Evolutionary conservation across 805 yeast genomes (phyloP).

Genomic region (Yamadazyma takamatsuzukensis): DNA sequence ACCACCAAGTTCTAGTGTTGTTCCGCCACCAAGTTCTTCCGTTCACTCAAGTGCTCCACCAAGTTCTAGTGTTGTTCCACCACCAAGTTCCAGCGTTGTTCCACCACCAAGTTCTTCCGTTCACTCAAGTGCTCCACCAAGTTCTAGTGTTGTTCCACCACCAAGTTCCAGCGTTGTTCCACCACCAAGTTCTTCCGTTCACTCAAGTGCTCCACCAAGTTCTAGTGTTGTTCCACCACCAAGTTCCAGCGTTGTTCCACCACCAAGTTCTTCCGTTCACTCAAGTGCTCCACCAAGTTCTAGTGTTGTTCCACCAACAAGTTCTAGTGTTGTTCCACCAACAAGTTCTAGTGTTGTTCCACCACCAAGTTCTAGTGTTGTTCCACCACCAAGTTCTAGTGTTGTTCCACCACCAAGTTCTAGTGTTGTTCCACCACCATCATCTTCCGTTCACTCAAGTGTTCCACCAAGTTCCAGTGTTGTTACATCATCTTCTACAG

Average conservation of each 20-base stretch:
- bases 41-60: not conserved
- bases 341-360: not conserved
- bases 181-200: not conserved
- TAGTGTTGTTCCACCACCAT: not conserved
- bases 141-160: constrained; percentile 2
- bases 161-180: not conserved
- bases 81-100: constrained; percentile 1
- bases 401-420: constrained; percentile 1
- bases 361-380: not conserved
- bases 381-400: constrained; percentile 1
- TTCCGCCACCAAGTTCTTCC: not conserved
- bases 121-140: constrained; percentile 1
- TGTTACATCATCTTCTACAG: not conserved
- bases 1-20: constrained; percentile 1
- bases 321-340: constrained; percentile 4
- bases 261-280: not conserved
- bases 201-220: not conserved
- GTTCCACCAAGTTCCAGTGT: not conserved
- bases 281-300: no score
- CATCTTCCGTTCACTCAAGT: no score
- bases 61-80: constrained; percentile 1
- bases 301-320: not conserved
- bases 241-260: not conserved
- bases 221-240: constrained; percentile 3
- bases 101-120: constrained; percentile 1